A percentile compares a stretch with the other conserved stretches of the same genome.
Evolutionary conservation across 805 yeast species (phyloP).

Genomic region (Teunomyces gatunensis): DNA sequence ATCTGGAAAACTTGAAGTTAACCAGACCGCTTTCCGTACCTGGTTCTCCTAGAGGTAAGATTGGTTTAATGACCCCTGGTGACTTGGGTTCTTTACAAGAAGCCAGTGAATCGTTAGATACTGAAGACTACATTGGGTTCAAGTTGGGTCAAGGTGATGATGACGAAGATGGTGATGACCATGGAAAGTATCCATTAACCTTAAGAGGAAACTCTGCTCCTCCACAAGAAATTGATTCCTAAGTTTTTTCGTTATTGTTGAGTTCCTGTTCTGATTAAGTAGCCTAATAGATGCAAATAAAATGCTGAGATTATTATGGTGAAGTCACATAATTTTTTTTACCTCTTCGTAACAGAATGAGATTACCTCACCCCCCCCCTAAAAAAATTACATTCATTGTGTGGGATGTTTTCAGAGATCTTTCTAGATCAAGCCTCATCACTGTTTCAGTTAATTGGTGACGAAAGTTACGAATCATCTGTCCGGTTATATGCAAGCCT

Average conservation of each 20-base stretch:
- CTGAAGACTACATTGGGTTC: conserved; percentile 74
- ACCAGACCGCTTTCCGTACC: conserved; percentile 95
- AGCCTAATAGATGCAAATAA: neutral
- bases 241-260: neutral
- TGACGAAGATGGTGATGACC: conserved; percentile 42
- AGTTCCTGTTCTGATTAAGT: conserved; percentile 2
- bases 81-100: conserved; percentile 96
- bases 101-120: conserved; percentile 63
- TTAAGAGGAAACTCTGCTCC: conserved; percentile 50
- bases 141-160: conserved; percentile 43
- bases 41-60: conserved; percentile 82
- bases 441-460: neutral
- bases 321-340: too few species aligned
- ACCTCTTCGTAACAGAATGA: too few species aligned
- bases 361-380: too few species aligned
- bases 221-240: conserved; percentile 21
- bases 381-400: too few species aligned
- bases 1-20: conserved; percentile 57
- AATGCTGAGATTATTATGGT: too few species aligned
- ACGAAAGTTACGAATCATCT: neutral
- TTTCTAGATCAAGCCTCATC: too few species aligned
- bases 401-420: too few species aligned
- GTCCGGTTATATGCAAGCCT: neutral
- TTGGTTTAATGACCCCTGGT: conserved; percentile 92
- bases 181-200: conserved; percentile 43